Conservation (phyloP, 805 yeast species). For the Wilhelminamyces savonicus region DNA sequence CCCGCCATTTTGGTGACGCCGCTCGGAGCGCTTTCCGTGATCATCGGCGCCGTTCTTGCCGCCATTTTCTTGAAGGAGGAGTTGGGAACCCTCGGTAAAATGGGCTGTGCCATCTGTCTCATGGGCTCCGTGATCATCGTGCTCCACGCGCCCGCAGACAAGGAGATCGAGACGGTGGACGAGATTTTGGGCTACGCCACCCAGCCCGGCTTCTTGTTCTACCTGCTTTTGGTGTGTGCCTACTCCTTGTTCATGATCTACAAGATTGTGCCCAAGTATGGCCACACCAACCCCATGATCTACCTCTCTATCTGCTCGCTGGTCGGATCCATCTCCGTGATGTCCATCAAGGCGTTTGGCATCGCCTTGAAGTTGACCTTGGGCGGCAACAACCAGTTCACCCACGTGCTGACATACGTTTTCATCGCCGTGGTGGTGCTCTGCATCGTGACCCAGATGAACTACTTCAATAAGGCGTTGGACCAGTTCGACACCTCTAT, state of each 20-base stretch:
- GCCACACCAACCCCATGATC: slow-evolving; percentile 78
- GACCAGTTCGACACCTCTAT: slow-evolving; percentile 91
- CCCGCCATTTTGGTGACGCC: slow-evolving; percentile 93
- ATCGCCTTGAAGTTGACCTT: slow-evolving; percentile 82
- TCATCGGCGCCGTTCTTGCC: slow-evolving; percentile 88
- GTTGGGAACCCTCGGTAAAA: slow-evolving; percentile 77
- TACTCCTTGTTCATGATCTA: slow-evolving; percentile 77
- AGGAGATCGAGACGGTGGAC: slow-evolving; percentile 81
- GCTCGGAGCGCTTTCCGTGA: slow-evolving; percentile 82
- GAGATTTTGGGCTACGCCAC: slow-evolving; percentile 78
- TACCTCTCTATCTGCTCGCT: slow-evolving; percentile 85
- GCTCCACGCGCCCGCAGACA: slow-evolving; percentile 91
- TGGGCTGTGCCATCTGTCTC: slow-evolving; percentile 90
- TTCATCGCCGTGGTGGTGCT: slow-evolving; percentile 71
- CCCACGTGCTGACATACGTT: slow-evolving; percentile 77
- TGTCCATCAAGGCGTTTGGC: slow-evolving; percentile 91
- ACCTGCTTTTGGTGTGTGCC: slow-evolving; percentile 53
- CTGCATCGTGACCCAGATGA: slow-evolving; percentile 88
- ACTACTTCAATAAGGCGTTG: slow-evolving; percentile 86
- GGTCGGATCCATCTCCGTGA: slow-evolving; percentile 86
- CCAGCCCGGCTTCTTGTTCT: slow-evolving; percentile 68
- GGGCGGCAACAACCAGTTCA: slow-evolving; percentile 81
- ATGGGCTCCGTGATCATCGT: slow-evolving; percentile 85
- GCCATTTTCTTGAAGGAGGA: slow-evolving; percentile 81
- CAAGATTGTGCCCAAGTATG: slow-evolving; percentile 75